Evolutionary conservation across 1,284 basidiomycete species (phyloP), one percentile per base, ranked within the genome.

Genomic region (Trichosporon coremiiforme): DNA sequence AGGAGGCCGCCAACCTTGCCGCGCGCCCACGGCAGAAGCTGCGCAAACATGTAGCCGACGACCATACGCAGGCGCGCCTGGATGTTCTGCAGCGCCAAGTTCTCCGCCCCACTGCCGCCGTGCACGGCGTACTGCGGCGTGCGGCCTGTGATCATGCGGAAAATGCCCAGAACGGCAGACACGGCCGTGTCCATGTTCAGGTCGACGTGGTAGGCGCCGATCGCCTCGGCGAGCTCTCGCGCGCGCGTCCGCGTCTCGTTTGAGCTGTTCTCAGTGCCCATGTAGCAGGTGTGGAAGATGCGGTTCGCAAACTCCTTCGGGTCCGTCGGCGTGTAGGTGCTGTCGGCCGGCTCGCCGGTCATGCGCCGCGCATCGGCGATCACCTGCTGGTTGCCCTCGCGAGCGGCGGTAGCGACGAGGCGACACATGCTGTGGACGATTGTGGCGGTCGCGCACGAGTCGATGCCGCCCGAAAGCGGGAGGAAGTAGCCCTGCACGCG

Each of bases 221-320:
- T 96, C 0, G 93, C 91, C 66, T 89, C 86, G 2, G 92, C 90
- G 6, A 99, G 88, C 64, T 91, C 89, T 79, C 92, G 95, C 2
- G 96, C 97, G 41, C 96, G 87, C 72, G 87, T 84, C 13, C 95
- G 86, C 8, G 97, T 99, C 75, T 98, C 96, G 1, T 83, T 83
- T 73, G 90, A 93, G 10, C 94, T 98, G 82, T 99, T 96, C 81
- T 95, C 92, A 0, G 96, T 99, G 12, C 96, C 96, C 97, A 99
- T 99, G 84, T 98, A 99, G 84, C 94, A 98, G 0, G 96, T 98
- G 80, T 98, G 94, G 86, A 99, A 98, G 70, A 98, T 90, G 36
- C 94, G 87, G 69, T 86, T 86, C 63, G 90, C 89, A 75, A 98
- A 94, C 78, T 98, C 97, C 70, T 87, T 88, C 0, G 95, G 89